Percentiles rank a stretch among this genome's conserved stretches.
These are phyloP conservation scores for Colletotrichum tofieldiae DNA, from an alignment of 2,329 filamentous ascomycete genomes.

Conservation along the genomic window DNA sequence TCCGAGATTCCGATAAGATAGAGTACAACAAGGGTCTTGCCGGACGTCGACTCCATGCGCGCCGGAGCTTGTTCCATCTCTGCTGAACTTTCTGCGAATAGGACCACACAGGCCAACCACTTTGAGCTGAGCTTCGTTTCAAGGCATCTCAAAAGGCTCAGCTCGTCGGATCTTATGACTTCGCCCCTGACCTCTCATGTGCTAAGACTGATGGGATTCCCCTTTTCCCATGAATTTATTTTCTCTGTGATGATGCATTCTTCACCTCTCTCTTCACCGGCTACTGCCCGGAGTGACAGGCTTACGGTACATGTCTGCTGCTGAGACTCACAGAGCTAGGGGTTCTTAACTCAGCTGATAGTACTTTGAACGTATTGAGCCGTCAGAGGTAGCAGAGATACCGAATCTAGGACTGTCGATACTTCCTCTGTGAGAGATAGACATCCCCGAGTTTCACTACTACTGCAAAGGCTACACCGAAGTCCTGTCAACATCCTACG, in stretches of 20 bases:
- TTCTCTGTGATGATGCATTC: not conserved
- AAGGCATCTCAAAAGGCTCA: conserved; percentile 26
- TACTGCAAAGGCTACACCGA: not conserved
- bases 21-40: conserved; percentile 22
- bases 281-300: not conserved
- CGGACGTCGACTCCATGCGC: conserved; percentile 20
- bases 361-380: not conserved
- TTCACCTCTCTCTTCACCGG: conserved; percentile 2
- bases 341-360: not conserved
- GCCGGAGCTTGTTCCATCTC: conserved; percentile 32
- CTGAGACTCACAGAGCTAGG: not conserved
- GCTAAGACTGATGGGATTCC: conserved; percentile 4
- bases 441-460: not conserved
- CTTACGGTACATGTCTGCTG: not conserved
- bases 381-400: not conserved
- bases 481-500: not conserved
- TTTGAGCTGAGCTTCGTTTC: conserved; percentile 37
- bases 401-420: not conserved
- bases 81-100: conserved; percentile 33
- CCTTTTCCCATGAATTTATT: not conserved
- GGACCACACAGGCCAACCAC: not conserved
- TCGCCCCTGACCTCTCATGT: conserved; percentile 12
- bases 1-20: conserved; percentile 2
- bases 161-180: conserved; percentile 25
- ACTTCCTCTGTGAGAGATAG: not conserved